A percentile compares a stretch with the other conserved stretches of the same genome.
Evolutionary conservation across 2,329 filamentous ascomycete genomes (phyloP).

Genomic region (Albophoma yamanashiensis): DNA sequence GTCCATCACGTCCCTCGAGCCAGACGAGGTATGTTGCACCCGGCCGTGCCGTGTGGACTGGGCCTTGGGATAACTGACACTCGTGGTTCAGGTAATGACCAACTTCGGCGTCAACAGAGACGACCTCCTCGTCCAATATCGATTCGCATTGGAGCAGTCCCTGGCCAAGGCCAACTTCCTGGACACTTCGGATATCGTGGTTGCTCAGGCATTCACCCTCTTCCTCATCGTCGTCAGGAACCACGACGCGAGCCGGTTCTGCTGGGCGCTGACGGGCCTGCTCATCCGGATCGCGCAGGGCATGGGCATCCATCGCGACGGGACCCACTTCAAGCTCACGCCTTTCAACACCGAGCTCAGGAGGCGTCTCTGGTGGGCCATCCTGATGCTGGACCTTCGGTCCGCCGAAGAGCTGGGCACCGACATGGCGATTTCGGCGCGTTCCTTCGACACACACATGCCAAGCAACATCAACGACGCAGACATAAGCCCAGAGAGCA

Average conservation of each 20-base stretch:
- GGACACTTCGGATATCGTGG: constrained; percentile 42
- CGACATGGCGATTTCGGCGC: constrained; percentile 30
- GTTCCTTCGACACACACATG: constrained; percentile 34
- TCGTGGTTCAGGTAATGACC: constrained; percentile 14
- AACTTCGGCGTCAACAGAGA: constrained; percentile 33
- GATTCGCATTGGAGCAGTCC: constrained; percentile 44
- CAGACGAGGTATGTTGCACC: constrained; percentile 39
- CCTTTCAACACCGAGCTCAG: constrained; percentile 51
- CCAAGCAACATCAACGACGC: constrained; percentile 40
- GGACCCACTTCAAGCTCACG: constrained; percentile 35
- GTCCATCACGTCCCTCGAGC: constrained; percentile 47
- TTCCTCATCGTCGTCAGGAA: constrained; percentile 40
- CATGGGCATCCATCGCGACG: constrained; percentile 50
- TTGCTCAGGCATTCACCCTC: constrained; percentile 47
- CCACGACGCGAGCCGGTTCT: constrained; percentile 39
- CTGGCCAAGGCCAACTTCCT: constrained; percentile 48
- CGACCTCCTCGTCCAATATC: constrained; percentile 34
- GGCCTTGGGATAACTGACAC: neutral
- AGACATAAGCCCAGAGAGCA: constrained; percentile 34
- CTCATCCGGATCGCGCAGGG: constrained; percentile 48
- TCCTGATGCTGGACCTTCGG: constrained; percentile 45
- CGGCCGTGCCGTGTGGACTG: neutral
- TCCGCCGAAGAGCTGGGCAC: constrained; percentile 43
- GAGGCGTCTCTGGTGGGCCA: constrained; percentile 50
- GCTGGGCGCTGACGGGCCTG: constrained; percentile 50